Evolutionary conservation across 345 rosid genomes (phyloP).

Genomic region (Populus ilicifolia): DNA sequence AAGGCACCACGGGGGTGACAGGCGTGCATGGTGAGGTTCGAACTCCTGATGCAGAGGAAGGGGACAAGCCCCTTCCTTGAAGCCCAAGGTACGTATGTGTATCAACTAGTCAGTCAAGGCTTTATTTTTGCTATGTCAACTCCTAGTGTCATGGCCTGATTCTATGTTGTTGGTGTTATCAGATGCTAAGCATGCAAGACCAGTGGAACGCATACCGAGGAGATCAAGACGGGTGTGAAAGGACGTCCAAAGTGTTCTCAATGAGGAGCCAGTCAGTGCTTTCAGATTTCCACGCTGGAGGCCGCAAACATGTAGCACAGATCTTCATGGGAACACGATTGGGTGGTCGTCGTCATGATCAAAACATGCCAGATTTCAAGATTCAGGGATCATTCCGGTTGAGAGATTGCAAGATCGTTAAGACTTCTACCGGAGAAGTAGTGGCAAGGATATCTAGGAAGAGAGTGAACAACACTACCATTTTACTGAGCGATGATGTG

Average conservation of each 20-base stretch:
- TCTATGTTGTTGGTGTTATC: background rate
- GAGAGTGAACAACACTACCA: constrained; percentile 30
- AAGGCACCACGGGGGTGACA: too few relatives aligned
- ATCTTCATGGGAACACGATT: constrained; percentile 21
- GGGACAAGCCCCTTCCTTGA: too few relatives aligned
- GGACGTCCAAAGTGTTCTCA: constrained; percentile 29
- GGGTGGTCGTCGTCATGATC: background rate
- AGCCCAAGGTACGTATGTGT: too few relatives aligned
- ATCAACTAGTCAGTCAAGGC: background rate
- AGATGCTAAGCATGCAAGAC: constrained; percentile 38
- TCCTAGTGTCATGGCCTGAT: background rate
- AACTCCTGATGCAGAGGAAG: too few relatives aligned
- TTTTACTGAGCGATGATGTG: constrained; percentile 44
- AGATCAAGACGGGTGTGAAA: constrained; percentile 17
- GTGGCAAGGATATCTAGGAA: constrained; percentile 34
- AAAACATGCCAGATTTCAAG: constrained; percentile 29
- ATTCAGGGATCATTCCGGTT: constrained; percentile 41
- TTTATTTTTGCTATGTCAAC: too few relatives aligned
- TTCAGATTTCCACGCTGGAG: background rate
- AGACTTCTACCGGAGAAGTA: constrained; percentile 11
- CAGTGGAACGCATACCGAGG: constrained; percentile 49
- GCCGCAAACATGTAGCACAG: constrained; percentile 29
- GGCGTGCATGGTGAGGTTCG: too few relatives aligned
- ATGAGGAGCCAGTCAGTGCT: constrained; percentile 34
- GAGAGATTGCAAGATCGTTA: constrained; percentile 30